These are phyloP conservation scores for Oidium heveae DNA, from an alignment of 2,329 filamentous ascomycete species.

Conservation along the genomic window DNA sequence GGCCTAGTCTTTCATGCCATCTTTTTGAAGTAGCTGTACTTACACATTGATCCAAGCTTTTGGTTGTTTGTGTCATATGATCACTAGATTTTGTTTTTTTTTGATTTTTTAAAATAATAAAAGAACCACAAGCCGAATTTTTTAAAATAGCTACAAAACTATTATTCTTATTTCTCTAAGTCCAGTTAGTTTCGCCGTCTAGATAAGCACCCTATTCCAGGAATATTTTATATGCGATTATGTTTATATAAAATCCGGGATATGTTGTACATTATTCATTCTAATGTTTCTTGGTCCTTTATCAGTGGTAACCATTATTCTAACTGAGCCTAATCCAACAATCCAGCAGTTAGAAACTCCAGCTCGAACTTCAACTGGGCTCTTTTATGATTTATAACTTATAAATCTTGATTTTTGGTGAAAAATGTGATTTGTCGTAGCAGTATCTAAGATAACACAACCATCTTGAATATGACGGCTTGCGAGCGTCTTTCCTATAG, in stretches of 20 bases:
- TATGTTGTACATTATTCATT: not conserved
- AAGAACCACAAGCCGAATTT: not conserved
- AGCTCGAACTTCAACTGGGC: not conserved
- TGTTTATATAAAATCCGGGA: not conserved
- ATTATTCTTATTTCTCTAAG: not conserved
- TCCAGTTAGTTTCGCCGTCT: not conserved
- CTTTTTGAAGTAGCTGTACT: too few species aligned
- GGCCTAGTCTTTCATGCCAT: too few species aligned
- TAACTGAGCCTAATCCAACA: not conserved
- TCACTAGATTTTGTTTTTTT: too few species aligned
- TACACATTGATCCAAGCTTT: too few species aligned
- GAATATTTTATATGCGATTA: not conserved
- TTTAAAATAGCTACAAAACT: not conserved
- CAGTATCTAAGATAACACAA: not conserved
- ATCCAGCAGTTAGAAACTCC: not conserved
- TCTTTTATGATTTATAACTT: not conserved
- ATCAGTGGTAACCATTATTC: not conserved
- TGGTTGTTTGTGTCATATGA: too few species aligned
- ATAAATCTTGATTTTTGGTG: not conserved
- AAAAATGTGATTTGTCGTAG: not conserved
- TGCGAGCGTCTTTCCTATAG: not conserved
- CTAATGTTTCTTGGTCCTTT: not conserved
- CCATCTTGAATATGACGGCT: not conserved
- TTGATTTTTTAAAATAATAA: too few species aligned
- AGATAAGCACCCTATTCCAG: not conserved